Base-by-base conservation (phyloP, 2,329 filamentous ascomycete species). In the Penicillium glabrum region DNA sequence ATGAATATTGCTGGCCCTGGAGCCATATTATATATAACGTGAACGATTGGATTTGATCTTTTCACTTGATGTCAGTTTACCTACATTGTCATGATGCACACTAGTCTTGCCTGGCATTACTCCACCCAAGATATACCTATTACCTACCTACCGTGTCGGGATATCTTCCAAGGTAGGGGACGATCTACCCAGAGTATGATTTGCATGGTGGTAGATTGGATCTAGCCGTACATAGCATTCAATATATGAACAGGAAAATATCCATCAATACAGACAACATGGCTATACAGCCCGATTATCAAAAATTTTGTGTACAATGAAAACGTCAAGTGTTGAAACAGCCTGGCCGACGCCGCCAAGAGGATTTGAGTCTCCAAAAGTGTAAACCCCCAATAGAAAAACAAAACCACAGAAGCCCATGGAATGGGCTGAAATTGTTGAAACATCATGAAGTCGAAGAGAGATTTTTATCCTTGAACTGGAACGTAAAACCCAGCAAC, bases 291-390 rank as follows among this genome's bases (percentile, higher is more conserved):
- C 37, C 52, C 47, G 50, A 35, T 51, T 29, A 53, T 62, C 49
- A 57, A 35, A 19, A 6, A 39, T 57, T 46, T 60, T 59, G 52
- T 61, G 55, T 57, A 61, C 48, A 60, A 44, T 56, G 54, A 54
- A 61, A 26, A 60, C 47, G 19, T 63, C 56, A 64, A 63, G 61
- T 68, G 65, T 67, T 68, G 64, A 67, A 67, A 67, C 60, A 63
- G 54, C 64, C 61, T 59, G 56, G 51, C 56, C 43, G 56, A 48
- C 59, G 37, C 53, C 57, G 58, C 49, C 45, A 56, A 51, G 45
- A 59, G 53, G 54, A 39, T 45, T 59, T 55, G 45, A 53, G 49
- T 56, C 37, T 49, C 46, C 53, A 56, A 48, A 49, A 57, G 46
- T 43, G 46, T 43, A 50, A 43, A 56, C 11, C 46, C 53, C 48